A percentile compares a stretch with the other conserved stretches of the same genome.
phyloP scores from a whole-genome alignment of 345 rosid genomes.

The Populus deltoides region DNA sequence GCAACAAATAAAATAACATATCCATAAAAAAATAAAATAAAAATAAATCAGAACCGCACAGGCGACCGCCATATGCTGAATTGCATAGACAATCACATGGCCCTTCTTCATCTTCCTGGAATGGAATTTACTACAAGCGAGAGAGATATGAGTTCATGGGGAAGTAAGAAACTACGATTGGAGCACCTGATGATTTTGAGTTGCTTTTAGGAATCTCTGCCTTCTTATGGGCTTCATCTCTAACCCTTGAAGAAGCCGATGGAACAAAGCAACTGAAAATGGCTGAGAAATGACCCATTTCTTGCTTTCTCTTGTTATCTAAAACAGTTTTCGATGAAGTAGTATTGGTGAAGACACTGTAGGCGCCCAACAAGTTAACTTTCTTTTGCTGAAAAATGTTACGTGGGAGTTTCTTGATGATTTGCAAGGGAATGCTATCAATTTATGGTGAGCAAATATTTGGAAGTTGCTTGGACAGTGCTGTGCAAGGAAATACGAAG shows the following conservation, averaged over 20 bases:
- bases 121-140: slow-evolving; percentile 14
- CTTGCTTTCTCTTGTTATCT: not conserved
- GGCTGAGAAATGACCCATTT: not conserved
- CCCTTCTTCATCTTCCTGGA: not conserved
- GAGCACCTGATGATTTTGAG: slow-evolving; percentile 9
- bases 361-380: too few species aligned
- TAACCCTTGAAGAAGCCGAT: not conserved
- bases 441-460: too few species aligned
- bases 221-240: not conserved
- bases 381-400: too few species aligned
- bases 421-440: too few species aligned
- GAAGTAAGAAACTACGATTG: slow-evolving; percentile 14
- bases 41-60: too few species aligned
- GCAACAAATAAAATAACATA: too few species aligned
- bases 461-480: too few species aligned
- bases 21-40: too few species aligned
- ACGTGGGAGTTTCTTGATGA: too few species aligned
- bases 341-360: not conserved
- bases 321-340: not conserved
- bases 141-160: slow-evolving; percentile 23
- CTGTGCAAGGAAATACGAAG: too few species aligned
- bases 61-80: too few species aligned
- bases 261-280: not conserved
- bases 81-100: too few species aligned
- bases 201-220: not conserved